Conservation (phyloP, 495 filamentous ascomycete species). For the Pseudevernia furfuracea region DNA sequence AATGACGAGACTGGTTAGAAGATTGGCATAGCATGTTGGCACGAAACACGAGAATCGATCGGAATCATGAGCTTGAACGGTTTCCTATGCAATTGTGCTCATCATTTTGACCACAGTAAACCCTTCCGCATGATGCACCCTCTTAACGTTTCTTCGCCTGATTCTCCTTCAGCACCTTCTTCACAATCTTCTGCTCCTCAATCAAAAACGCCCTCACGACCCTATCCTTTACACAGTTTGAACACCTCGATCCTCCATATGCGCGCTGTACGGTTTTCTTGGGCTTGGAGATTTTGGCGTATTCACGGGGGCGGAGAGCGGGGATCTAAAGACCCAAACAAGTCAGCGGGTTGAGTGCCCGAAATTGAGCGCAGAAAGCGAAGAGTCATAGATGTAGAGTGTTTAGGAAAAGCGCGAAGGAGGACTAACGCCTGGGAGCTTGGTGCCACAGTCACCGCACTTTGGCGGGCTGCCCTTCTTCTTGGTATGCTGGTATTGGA, state of each 20-base stretch:
- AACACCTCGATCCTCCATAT: conserved; percentile 96
- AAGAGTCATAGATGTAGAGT: background rate
- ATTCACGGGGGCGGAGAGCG: conserved; percentile 94
- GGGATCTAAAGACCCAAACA: conserved; percentile 57
- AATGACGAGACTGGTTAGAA: background rate
- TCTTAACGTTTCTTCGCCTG: conserved; percentile 70
- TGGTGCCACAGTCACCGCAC: conserved; percentile 97
- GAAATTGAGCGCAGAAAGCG: background rate
- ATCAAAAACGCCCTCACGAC: conserved; percentile 97
- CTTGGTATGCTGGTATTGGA: conserved; percentile 96
- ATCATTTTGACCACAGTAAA: conserved; percentile 1
- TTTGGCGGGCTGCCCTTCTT: conserved; percentile 94
- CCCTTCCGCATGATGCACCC: background rate
- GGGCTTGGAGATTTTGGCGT: conserved; percentile 87
- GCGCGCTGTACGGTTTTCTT: conserved; percentile 98
- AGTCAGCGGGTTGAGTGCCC: conserved; percentile 4
- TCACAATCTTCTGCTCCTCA: conserved; percentile 99
- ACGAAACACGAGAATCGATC: background rate
- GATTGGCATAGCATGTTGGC: background rate
- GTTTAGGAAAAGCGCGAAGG: conserved; percentile 9
- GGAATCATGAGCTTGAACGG: background rate
- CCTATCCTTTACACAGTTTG: conserved; percentile 96
- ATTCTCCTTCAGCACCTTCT: conserved; percentile 98
- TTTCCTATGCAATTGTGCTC: background rate
- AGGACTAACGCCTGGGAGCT: conserved; percentile 82